Base-by-base conservation (phyloP, 768 basidiomycete genomes). In the Termitomyces sp. region DNA sequence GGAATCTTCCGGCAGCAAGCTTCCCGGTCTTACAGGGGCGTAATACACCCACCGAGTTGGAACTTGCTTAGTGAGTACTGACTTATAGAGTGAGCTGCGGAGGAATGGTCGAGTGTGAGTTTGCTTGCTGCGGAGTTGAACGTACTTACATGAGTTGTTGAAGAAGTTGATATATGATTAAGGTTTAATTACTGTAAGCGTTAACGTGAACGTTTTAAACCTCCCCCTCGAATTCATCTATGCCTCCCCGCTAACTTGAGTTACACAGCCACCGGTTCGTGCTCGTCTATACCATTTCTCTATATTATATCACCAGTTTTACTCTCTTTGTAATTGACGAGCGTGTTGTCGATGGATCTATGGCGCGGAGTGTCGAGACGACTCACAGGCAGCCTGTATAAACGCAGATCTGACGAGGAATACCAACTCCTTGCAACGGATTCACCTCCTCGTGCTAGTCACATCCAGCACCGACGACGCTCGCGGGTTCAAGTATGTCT, bases 381-480 rank as follows among this genome's bases (percentile, higher is more conserved):
- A 53, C 54, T 65, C 28, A 46, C 57, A 14, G 61, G 60, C 50
- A 54, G 53, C 46, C 62, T 58, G 51, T 59, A 63, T 35, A 58
- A 55, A 46, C 63, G 56, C 43, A 59, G 55, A 38, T 51, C 61
- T 38, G 67, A 67, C 30, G 66, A 68, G 50, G 66, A 67, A 50
- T 68, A 68, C 50, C 66, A 68, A 55, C 66, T 67, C 48, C 62
- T 68, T 13, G 47, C 48, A 9, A 38, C 61, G 16, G 59, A 62
- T 16, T 57, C 48, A 20, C 55, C 54, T 28, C 20, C 55, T 9
- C 41, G 26, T 28, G 18, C 47, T 2, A 51, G 56, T n/a, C 54
- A 51, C 8, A 5, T 36, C 41, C 57, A 60, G 28, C 63, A 61
- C 28, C 59, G 58, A 41, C 62, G 62, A 32, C 62, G 59, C 18